Base-by-base conservation (phyloP, 495 filamentous ascomycete species). In the Trichoderma erinaceum region DNA sequence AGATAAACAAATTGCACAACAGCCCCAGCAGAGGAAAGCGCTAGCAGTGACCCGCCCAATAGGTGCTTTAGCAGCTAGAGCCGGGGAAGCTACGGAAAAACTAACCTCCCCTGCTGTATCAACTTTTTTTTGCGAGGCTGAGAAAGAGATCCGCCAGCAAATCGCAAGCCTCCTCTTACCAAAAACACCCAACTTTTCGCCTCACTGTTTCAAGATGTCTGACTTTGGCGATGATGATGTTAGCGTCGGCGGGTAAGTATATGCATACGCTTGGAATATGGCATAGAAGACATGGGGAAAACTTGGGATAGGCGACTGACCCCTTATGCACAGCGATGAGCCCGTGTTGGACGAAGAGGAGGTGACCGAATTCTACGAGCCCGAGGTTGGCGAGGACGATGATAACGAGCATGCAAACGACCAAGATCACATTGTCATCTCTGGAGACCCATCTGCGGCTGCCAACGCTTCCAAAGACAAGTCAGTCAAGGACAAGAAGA, bases 401-500 rank as follows among this genome's bases (percentile, higher is more conserved):
- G 88, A 84, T 61, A 85, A 83, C 12, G 85, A 86, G 13, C 83
- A 83, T 56, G 78, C 70, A n/a, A 77, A 79, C 10, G 78, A 79
- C 41, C 75, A 77, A 35, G 78, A 84, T 64, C 85, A 86, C 64
- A 84, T 93, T 15, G 84, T 96, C 41, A 82, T 87, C 66, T 85
- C 88, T 18, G 90, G 89, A 50, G 93, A 96, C 73, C 87, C 90
- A 27, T 88, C 87, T 66, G 88, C 90, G 48, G 85, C 86, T 25
- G 87, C 86, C 21, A 84, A 83, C 63, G 75, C 72, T 66, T 76
- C 77, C 56, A 84, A 81, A 68, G 80, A 80, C 35, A 83, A 81
- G 73, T 88, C 87, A 70, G 77, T 87, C 70, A 91, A 91, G 75
- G 90, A 92, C 76, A 97, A 95, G 84, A 93, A 90, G 79, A 90